These are phyloP conservation scores for Misopates orontium DNA, from an alignment of 257 asterid species.

Conservation along the genomic window DNA sequence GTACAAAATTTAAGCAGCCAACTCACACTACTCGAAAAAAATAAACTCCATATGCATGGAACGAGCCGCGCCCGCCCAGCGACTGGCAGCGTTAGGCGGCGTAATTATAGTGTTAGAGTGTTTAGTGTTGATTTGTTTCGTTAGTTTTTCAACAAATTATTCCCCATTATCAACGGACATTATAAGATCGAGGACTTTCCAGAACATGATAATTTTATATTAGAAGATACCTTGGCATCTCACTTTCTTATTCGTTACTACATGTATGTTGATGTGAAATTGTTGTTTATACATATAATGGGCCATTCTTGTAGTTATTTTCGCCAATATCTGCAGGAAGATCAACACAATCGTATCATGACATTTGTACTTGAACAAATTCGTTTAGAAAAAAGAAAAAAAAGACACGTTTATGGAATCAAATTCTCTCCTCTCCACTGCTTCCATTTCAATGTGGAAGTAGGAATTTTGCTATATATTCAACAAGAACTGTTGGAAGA, in stretches of 20 bases:
- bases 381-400: not conserved
- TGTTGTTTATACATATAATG: no score
- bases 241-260: no score
- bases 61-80: no score
- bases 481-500: conserved; percentile 9
- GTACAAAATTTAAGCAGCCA: no score
- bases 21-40: no score
- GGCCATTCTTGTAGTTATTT: not conserved
- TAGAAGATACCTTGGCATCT: not conserved
- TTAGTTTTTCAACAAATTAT: no score
- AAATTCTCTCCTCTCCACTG: conserved; percentile 45
- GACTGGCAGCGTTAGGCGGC: no score
- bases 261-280: no score
- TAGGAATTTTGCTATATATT: conserved; percentile 33
- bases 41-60: no score
- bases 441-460: conserved; percentile 53
- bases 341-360: not conserved
- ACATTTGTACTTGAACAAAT: not conserved
- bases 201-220: not conserved
- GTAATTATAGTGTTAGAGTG: no score
- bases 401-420: conserved; percentile 41
- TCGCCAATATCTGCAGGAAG: conserved; percentile 15
- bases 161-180: conserved; percentile 10
- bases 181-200: not conserved
- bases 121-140: no score